Evolutionary conservation across 352 stramenopile species (phyloP).

Genomic region (Elongisporangium prolatum): DNA sequence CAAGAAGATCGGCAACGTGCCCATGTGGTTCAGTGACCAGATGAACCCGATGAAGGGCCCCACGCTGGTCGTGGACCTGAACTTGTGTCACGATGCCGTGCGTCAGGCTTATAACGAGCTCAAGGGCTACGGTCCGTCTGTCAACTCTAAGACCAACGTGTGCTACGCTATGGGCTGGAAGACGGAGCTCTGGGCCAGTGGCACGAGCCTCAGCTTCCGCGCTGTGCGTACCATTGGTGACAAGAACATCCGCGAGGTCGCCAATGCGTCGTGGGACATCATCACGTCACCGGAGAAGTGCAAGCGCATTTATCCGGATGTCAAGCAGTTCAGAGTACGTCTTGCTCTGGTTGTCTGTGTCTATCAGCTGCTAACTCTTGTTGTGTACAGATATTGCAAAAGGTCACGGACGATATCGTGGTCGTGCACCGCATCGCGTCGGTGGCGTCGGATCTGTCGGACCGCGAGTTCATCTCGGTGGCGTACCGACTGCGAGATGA

Average conservation of each 20-base stretch:
- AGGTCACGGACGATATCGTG: slow-evolving; percentile 82
- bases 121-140: slow-evolving; percentile 64
- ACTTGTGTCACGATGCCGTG: slow-evolving; percentile 74
- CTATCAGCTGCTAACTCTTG: slow-evolving; percentile 1
- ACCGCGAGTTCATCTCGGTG: slow-evolving; percentile 78
- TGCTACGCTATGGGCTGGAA: slow-evolving; percentile 86
- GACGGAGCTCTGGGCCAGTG: slow-evolving; percentile 75
- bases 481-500: slow-evolving; percentile 68
- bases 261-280: slow-evolving; percentile 75
- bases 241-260: slow-evolving; percentile 70
- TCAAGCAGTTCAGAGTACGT: slow-evolving; percentile 76
- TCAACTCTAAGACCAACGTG: slow-evolving; percentile 83
- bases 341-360: not conserved
- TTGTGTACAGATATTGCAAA: slow-evolving; percentile 52
- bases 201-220: slow-evolving; percentile 72
- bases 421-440: slow-evolving; percentile 74
- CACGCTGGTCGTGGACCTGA: slow-evolving; percentile 71
- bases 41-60: slow-evolving; percentile 74
- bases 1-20: slow-evolving; percentile 68
- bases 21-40: slow-evolving; percentile 79
- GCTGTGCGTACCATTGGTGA: slow-evolving; percentile 55
- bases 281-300: slow-evolving; percentile 80
- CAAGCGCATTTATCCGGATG: slow-evolving; percentile 80
- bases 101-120: slow-evolving; percentile 76
- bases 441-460: slow-evolving; percentile 63